These are phyloP conservation scores for Xylaria sp. DNA, from an alignment of 2,329 filamentous ascomycete species.

Conservation along the genomic window DNA sequence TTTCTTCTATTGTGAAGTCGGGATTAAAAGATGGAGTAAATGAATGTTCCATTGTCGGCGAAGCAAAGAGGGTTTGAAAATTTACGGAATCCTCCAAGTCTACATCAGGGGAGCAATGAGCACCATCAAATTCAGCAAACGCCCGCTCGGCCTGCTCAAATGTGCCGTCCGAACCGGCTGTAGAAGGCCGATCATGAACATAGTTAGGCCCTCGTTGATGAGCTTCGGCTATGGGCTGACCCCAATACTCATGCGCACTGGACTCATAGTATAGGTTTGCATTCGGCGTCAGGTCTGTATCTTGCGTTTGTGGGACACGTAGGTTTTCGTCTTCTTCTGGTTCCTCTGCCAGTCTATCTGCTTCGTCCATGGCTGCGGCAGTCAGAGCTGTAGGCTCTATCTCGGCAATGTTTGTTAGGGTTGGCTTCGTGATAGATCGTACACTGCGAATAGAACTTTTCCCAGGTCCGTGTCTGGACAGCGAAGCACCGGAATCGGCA, in stretches of 20 bases:
- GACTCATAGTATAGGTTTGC: conserved; percentile 43
- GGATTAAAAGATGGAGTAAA: conserved; percentile 42
- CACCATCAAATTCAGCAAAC: conserved; percentile 85
- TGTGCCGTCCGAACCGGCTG: conserved; percentile 66
- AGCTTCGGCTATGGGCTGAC: conserved; percentile 42
- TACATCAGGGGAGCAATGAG: conserved; percentile 72
- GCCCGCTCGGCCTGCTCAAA: conserved; percentile 72
- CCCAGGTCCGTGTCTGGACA: conserved; percentile 64
- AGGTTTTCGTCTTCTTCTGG: conserved; percentile 52
- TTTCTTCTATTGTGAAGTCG: conserved; percentile 34
- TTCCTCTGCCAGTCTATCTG: conserved; percentile 56
- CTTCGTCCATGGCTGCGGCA: conserved; percentile 63
- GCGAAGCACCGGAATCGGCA: conserved; percentile 51
- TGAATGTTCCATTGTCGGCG: conserved; percentile 36
- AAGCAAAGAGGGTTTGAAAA: conserved; percentile 43
- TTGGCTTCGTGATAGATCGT: conserved; percentile 59
- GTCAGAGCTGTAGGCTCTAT: conserved; percentile 64
- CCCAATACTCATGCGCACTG: conserved; percentile 47
- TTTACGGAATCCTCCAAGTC: conserved; percentile 47
- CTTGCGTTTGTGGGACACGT: conserved; percentile 42
- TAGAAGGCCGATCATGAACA: conserved; percentile 54
- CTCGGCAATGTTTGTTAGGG: conserved; percentile 67
- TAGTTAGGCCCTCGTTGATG: conserved; percentile 39
- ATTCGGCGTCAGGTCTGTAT: conserved; percentile 46
- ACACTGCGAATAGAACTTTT: conserved; percentile 64